Evolutionary conservation across 192 early-diverging fungal species (phyloP).

Genomic region (Chytriomyces sp.): DNA sequence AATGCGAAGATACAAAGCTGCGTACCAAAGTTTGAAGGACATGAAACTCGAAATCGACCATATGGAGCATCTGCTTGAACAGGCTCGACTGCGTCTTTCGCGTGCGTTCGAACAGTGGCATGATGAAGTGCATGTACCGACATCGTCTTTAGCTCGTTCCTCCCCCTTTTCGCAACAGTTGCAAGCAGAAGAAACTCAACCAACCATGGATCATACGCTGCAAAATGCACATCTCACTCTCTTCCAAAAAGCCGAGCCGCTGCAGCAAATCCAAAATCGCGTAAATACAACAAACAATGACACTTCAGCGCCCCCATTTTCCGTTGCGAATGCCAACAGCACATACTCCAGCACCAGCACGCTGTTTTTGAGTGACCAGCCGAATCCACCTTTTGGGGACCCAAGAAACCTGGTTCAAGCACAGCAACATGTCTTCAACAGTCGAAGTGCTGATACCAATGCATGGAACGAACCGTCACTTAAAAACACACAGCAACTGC

Average conservation of each 20-base stretch:
- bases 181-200: background rate
- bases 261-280: background rate
- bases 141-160: background rate
- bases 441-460: background rate
- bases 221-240: background rate
- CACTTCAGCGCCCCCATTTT: background rate
- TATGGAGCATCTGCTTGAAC: slow-evolving; percentile 67
- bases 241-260: background rate
- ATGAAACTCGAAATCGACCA: slow-evolving; percentile 70
- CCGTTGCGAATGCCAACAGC: slow-evolving; percentile 3
- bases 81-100: slow-evolving; percentile 57
- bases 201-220: background rate
- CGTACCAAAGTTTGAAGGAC: slow-evolving; percentile 62
- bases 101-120: slow-evolving; percentile 67
- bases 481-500: background rate
- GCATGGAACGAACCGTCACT: background rate
- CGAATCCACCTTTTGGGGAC: background rate
- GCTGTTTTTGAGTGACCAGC: slow-evolving; percentile 12
- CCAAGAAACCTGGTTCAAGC: background rate
- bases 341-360: slow-evolving; percentile 32
- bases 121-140: slow-evolving; percentile 48
- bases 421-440: background rate
- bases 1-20: slow-evolving; percentile 50
- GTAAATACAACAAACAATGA: background rate
- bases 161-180: background rate